Evolutionary conservation across 2,329 filamentous ascomycete species (phyloP).

Genomic region (Anisogramma anomala): DNA sequence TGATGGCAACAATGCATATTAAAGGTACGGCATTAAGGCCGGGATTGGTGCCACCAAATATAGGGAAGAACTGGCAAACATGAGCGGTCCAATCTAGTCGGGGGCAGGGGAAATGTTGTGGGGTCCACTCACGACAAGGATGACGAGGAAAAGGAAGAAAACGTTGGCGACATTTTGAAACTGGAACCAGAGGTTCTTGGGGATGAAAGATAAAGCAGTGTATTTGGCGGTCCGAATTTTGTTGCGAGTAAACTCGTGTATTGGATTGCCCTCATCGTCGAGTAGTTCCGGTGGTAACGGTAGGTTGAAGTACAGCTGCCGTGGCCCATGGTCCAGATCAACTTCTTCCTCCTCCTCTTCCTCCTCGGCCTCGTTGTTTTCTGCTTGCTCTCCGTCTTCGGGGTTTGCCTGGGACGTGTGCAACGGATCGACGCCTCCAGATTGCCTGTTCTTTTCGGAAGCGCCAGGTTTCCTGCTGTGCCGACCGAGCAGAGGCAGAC

Average conservation of each 20-base stretch:
- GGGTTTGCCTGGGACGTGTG: slow-evolving; percentile 21
- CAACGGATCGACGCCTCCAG: slow-evolving; percentile 21
- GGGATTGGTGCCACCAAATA: slow-evolving; percentile 86
- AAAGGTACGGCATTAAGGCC: slow-evolving; percentile 82
- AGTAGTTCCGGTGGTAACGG: slow-evolving; percentile 62
- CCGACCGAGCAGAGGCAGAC: slow-evolving; percentile 69
- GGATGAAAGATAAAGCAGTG: slow-evolving; percentile 85
- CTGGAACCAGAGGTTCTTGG: slow-evolving; percentile 95
- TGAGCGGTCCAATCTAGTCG: slow-evolving; percentile 7
- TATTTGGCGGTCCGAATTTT: slow-evolving; percentile 98
- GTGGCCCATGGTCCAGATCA: slow-evolving; percentile 24
- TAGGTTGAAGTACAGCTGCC: slow-evolving; percentile 75
- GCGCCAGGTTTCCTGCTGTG: slow-evolving; percentile 50
- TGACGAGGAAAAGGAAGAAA: slow-evolving; percentile 94
- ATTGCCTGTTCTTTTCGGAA: slow-evolving; percentile 58
- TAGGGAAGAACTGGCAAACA: slow-evolving; percentile 70
- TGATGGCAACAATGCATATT: slow-evolving; percentile 82
- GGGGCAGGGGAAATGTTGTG: neutral
- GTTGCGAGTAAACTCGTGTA: slow-evolving; percentile 66
- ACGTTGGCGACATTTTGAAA: slow-evolving; percentile 98
- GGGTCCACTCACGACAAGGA: slow-evolving; percentile 63
- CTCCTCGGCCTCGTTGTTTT: slow-evolving; percentile 26
- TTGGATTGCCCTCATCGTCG: slow-evolving; percentile 70
- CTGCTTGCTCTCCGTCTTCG: slow-evolving; percentile 25
- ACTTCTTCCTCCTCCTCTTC: slow-evolving; percentile 27